Evolutionary conservation across 306 rosid species (phyloP), one percentile per base, ranked within the genome.

Genomic region (Lathyrus sativus): DNA sequence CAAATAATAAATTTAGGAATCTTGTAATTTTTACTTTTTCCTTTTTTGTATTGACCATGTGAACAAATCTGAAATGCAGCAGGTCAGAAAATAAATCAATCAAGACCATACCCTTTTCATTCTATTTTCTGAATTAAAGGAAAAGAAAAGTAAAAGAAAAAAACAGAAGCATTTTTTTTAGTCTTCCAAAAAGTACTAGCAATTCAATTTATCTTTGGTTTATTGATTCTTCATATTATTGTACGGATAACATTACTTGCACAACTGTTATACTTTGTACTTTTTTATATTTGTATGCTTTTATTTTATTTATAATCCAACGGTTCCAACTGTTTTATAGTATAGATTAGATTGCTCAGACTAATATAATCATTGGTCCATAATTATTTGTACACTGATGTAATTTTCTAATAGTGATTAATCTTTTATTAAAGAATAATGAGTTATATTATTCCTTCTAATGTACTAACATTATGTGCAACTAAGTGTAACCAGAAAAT

Each of bases 91-190:
- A 69, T 54, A 29, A 24, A 24, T 54, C 38, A 53, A 38, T 37
- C 14, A 37, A 67, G 37, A 48, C 69, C 62, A 45, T 54, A 57
- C 2, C 42, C 39, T 43, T 67, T 56, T 56, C 66, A 42, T 57
- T 57, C 41, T 26, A 65, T 73, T 54, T 62, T 65, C 39, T 43
- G 24, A 33, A 33, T 74, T 58, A 67, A 75, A 67, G 54, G 68
- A 24, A 38, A 46, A 57, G 17, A 67, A 75, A 74, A 58, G 79
- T 35, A 57, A 67, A 48, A 45, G n/a, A 44, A 44, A 11, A 57
- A 58, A 67, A 39, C 69, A 26, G 29, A 9, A 15, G 8, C 14
- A 59, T 48, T 45, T 65, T 48, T 45, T 65, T 33, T 15, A 57
- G 68, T 48, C 43, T 31, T 58, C 39, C 26, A 39, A 11, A 73